A percentile compares a stretch with the other conserved stretches of the same genome.
phyloP scores from a whole-genome alignment of 2,329 filamentous ascomycete genomes.

The Falciphora oryzae region DNA sequence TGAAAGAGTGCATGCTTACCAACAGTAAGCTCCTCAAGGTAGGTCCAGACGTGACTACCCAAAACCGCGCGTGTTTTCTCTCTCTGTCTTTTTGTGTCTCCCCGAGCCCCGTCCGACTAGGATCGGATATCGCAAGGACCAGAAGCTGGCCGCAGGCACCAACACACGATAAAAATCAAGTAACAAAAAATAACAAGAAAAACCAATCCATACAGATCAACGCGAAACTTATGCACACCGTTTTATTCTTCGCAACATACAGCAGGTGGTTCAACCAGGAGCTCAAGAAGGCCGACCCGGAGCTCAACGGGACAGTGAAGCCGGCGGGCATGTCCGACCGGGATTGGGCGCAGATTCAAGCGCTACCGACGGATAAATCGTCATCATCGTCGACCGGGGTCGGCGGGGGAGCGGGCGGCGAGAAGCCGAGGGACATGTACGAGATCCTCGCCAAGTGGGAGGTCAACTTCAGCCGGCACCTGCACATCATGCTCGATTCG shows the following conservation, averaged over 20 bases:
- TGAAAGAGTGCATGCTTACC: slow-evolving; percentile 98
- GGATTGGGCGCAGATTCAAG: slow-evolving; percentile 55
- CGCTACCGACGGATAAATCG: slow-evolving; percentile 37
- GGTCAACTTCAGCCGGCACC: slow-evolving; percentile 81
- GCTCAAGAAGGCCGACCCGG: slow-evolving; percentile 76
- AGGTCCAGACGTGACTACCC: slow-evolving; percentile 25
- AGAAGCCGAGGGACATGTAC: slow-evolving; percentile 47
- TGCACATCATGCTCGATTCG: slow-evolving; percentile 90
- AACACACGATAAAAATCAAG: neutral
- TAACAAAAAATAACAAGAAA: neutral
- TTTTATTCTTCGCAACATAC: slow-evolving; percentile 88
- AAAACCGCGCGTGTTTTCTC: neutral
- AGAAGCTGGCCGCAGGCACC: too few species aligned
- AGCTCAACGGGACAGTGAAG: slow-evolving; percentile 55
- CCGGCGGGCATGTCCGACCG: slow-evolving; percentile 54
- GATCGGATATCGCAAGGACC: too few species aligned
- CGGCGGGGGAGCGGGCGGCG: slow-evolving; percentile 30
- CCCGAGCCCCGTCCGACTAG: too few species aligned
- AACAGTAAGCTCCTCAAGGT: slow-evolving; percentile 92
- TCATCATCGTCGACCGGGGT: slow-evolving; percentile 26
- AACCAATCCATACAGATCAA: slow-evolving; percentile 63
- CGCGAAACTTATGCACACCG: slow-evolving; percentile 93
- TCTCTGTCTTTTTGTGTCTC: neutral
- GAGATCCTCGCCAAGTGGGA: slow-evolving; percentile 91
- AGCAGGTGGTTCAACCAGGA: slow-evolving; percentile 81